phyloP scores from a whole-genome alignment of 257 asterid genomes.

The Rauvolfia tetraphylla region DNA sequence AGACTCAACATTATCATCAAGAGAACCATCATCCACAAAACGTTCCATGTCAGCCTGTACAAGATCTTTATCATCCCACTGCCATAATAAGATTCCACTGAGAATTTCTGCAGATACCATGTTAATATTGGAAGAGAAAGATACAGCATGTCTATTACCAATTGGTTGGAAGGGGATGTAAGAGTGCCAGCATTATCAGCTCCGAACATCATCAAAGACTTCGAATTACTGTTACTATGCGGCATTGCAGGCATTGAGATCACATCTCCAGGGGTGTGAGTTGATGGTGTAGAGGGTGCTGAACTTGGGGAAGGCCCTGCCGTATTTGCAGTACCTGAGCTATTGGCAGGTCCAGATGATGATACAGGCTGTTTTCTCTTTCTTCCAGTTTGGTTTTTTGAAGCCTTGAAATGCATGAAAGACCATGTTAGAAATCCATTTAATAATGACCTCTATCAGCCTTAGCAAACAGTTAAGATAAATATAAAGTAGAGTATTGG shows the following conservation, averaged over 20 bases:
- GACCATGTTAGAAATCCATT: slow-evolving; percentile 38
- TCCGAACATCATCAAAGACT: slow-evolving; percentile 84
- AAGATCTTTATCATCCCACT: slow-evolving; percentile 98
- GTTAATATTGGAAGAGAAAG: neutral
- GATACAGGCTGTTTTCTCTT: slow-evolving; percentile 87
- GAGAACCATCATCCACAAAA: slow-evolving; percentile 85
- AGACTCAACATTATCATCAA: slow-evolving; percentile 91
- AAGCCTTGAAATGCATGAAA: slow-evolving; percentile 59
- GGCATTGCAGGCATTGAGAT: slow-evolving; percentile 84
- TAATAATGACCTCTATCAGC: neutral
- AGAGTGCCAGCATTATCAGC: slow-evolving; percentile 76
- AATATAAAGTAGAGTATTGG: neutral
- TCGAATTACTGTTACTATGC: slow-evolving; percentile 76
- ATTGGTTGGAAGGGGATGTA: slow-evolving; percentile 84
- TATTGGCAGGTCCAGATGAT: slow-evolving; percentile 96
- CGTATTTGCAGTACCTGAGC: slow-evolving; percentile 97
- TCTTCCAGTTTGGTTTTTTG: slow-evolving; percentile 89
- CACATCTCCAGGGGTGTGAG: slow-evolving; percentile 95
- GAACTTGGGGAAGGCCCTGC: slow-evolving; percentile 99
- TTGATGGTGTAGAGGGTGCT: slow-evolving; percentile 98
- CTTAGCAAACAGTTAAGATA: neutral
- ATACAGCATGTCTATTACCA: slow-evolving; percentile 46
- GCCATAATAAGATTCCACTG: slow-evolving; percentile 33
- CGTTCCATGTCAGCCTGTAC: slow-evolving; percentile 96
- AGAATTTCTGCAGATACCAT: slow-evolving; percentile 13